Percentiles rank a stretch among this genome's conserved stretches.
These are phyloP conservation scores for Eragrostis curvula DNA, from an alignment of 176 grass and related monocot species.

Conservation along the genomic window DNA sequence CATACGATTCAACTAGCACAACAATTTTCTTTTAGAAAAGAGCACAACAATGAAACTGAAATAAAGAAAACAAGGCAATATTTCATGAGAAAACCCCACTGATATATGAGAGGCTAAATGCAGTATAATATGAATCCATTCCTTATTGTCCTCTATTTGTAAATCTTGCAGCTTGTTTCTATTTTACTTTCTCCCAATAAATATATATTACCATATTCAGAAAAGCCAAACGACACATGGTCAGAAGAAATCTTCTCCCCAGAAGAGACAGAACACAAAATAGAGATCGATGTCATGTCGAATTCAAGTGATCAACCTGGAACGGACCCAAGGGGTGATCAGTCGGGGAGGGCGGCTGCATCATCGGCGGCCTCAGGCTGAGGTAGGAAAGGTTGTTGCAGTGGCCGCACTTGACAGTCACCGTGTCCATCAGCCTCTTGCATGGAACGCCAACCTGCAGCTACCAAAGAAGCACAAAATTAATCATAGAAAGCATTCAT, in stretches of 20 bases:
- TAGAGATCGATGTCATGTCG: neutral
- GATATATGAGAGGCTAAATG: neutral
- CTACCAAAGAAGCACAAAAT: conserved; percentile 58
- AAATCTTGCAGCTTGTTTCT: neutral
- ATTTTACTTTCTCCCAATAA: neutral
- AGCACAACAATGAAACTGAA: conserved; percentile 32
- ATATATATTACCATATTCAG: conserved; percentile 31
- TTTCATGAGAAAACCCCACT: conserved; percentile 56
- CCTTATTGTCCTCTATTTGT: neutral
- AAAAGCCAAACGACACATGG: conserved; percentile 8
- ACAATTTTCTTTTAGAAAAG: neutral
- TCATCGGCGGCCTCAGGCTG: conserved; percentile 61
- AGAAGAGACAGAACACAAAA: neutral
- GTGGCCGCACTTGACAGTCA: conserved; percentile 89
- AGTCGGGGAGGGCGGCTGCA: conserved; percentile 66
- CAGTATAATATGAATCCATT: conserved; percentile 3
- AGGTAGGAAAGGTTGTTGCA: conserved; percentile 91
- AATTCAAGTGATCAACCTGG: conserved; percentile 35
- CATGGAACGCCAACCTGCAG: conserved; percentile 92
- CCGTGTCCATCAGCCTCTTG: conserved; percentile 90
- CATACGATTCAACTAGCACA: neutral
- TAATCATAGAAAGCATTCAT: conserved; percentile 42
- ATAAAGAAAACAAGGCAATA: conserved; percentile 31
- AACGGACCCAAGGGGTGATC: conserved; percentile 64
- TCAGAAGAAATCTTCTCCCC: conserved; percentile 1